Evolutionary conservation across 441 rosid species (phyloP), one percentile per base, ranked within the genome.

Genomic region (Macaranga tanarius): DNA sequence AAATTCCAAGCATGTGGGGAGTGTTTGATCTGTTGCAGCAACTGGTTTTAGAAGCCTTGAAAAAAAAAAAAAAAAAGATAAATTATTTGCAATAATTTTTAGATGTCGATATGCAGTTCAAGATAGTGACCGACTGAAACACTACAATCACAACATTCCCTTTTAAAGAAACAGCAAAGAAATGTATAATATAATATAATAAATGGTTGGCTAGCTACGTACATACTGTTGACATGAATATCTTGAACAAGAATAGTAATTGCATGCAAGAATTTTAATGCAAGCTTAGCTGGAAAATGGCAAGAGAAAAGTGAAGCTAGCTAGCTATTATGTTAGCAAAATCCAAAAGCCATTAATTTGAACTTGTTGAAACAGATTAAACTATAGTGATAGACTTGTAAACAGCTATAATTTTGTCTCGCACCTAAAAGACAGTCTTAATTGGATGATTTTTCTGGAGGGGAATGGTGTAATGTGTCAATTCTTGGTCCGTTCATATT

Each of bases 91-190:
- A 73, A 76, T 75, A 50, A 76, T 70, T 59, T 17, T 7, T 71
- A 77, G 62, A 47, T 58, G 65, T 63, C 34, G 61, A 51, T 57
- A 71, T 57, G 67, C 68, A 75, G 62, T 63, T 67, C 19, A 19
- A 16, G 58, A 79, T 79, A 79, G 83, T 77, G 86, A 85, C 84
- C 52, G 79, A 83, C 76, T 79, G 79, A 77, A 74, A 65, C 75
- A 77, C 79, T 71, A 76, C 69, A 72, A 9, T 77, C 85, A 76
- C 82, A 72, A 57, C 72, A 80, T 78, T 74, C 77, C 66, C 47
- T 74, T 71, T 16, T 57, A 26, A 48, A 65, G 75, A 77, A 70
- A 79, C 59, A 77, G 38, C 76, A 62, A 48, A 34, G 73, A 64
- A n/a, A n/a, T 20, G 20, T 0, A 44, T 51, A 22, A 28, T 5